These are phyloP conservation scores for Alternaria metachromatica DNA, from an alignment of 2,329 filamentous ascomycete genomes.

Conservation along the genomic window DNA sequence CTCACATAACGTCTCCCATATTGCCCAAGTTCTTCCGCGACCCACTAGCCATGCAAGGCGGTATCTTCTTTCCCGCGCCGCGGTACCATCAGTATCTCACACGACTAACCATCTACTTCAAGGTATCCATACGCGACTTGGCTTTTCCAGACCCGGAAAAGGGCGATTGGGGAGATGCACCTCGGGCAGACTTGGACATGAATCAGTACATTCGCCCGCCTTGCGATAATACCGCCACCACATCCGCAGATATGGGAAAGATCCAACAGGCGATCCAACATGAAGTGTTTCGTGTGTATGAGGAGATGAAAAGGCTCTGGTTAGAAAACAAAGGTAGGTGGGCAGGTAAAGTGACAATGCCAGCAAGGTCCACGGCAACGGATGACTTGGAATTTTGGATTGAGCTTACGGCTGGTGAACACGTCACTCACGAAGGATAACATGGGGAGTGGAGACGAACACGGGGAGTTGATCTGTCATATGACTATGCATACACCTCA, in stretches of 20 bases:
- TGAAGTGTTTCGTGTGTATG: neutral
- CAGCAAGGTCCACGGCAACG: neutral
- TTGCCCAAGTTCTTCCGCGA: neutral
- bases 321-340: neutral
- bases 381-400: neutral
- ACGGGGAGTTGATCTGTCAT: neutral
- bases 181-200: neutral
- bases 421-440: neutral
- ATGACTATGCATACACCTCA: neutral
- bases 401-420: neutral
- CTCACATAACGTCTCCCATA: neutral
- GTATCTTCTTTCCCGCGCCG: neutral
- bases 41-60: neutral
- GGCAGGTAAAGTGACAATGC: neutral
- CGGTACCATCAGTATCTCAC: neutral
- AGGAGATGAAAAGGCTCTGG: neutral
- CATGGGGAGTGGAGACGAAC: neutral
- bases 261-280: neutral
- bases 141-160: neutral
- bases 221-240: neutral
- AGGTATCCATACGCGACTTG: neutral
- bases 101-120: neutral
- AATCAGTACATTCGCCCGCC: neutral
- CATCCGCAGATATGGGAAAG: neutral
- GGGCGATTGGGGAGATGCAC: neutral